Conservation (phyloP, 1,139 yeast genomes). For the Lodderomyces elongisporus region DNA sequence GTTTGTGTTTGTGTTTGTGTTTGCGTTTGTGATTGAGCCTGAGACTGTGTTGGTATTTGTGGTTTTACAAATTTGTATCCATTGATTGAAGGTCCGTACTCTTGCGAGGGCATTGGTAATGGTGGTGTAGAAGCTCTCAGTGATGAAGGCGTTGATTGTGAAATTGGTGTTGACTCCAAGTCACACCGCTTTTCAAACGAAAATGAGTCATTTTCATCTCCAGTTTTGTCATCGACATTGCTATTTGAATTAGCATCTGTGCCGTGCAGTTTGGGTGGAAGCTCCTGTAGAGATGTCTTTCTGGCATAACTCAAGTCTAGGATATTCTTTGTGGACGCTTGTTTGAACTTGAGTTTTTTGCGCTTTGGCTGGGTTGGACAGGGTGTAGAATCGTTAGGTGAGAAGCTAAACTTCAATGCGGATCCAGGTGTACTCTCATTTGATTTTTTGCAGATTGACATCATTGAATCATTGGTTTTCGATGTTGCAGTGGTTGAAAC, state of each 20-base stretch:
- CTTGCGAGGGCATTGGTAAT: constrained; percentile 11
- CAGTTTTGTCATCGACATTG: constrained; percentile 10
- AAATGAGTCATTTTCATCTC: constrained; percentile 9
- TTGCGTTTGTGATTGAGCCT: too few relatives aligned
- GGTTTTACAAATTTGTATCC: constrained; percentile 35
- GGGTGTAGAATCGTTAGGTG: constrained; percentile 31
- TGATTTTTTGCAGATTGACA: background rate
- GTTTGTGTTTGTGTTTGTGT: too few relatives aligned
- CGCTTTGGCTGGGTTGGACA: constrained; percentile 30
- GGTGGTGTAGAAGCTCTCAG: constrained; percentile 28
- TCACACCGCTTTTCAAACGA: constrained; percentile 3
- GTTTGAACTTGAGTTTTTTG: constrained; percentile 24
- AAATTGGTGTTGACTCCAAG: constrained; percentile 25
- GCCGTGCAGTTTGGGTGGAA: constrained; percentile 1
- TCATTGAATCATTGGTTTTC: background rate
- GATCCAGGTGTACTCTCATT: constrained; percentile 5
- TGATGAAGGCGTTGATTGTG: constrained; percentile 33
- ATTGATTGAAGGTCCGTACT: constrained; percentile 24
- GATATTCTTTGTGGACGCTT: constrained; percentile 14
- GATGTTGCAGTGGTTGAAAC: constrained; percentile 6
- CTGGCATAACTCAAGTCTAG: constrained; percentile 24
- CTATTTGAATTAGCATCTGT: constrained; percentile 1
- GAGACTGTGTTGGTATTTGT: constrained; percentile 4
- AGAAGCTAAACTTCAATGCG: constrained; percentile 22
- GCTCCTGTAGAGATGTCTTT: constrained; percentile 17